Evolutionary conservation across 768 basidiomycete species (phyloP), one percentile per base, ranked within the genome.

Genomic region (Termitomyces sp.): DNA sequence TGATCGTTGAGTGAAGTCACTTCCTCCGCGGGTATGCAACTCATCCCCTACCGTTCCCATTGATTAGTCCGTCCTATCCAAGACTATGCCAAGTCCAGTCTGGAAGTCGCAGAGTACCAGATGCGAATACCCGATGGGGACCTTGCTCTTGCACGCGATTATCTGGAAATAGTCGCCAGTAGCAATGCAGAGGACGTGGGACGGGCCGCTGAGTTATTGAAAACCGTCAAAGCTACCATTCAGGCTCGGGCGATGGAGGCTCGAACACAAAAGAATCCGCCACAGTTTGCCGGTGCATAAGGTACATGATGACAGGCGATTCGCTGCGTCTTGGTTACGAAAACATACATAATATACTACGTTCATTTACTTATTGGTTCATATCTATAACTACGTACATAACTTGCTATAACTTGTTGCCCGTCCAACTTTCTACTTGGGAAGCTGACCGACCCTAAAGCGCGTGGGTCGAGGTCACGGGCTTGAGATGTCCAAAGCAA

Each of bases 141-240:
- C 70, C 67, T 92, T n/a, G 64, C 70, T 33, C 74, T 94, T 59
- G 93, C 94, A 14, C 80, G 79, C 64, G 82, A 86, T 50, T 90
- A 88, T 69, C 76, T 94, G 32, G 85, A 92, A 58, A 78, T 77
- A 48, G 84, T 97, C 27, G 85, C 90, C 4, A 72, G 72, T 46
- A 93, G 89, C 65, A 94, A 95, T 71, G 84, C 84, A 12, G 91
- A 93, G 66, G 92, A 95, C 64, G 89, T 90, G 18, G 82, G 80
- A 13, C 80, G 79, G 55, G 93, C 91, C 0, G 77, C 84, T 42
- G 91, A 92, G 42, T 71, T 91, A 68, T 71, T 94, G 59, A 89
- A 89, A 66, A 73, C 70, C 22, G 72, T 87, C 20, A 83, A 82
- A 60, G 57, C 64, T 42, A 65, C 67, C 42, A 64, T 79, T n/a